phyloP scores from a whole-genome alignment of 208 protist species.

The Trypanosomatidae sp. region DNA sequence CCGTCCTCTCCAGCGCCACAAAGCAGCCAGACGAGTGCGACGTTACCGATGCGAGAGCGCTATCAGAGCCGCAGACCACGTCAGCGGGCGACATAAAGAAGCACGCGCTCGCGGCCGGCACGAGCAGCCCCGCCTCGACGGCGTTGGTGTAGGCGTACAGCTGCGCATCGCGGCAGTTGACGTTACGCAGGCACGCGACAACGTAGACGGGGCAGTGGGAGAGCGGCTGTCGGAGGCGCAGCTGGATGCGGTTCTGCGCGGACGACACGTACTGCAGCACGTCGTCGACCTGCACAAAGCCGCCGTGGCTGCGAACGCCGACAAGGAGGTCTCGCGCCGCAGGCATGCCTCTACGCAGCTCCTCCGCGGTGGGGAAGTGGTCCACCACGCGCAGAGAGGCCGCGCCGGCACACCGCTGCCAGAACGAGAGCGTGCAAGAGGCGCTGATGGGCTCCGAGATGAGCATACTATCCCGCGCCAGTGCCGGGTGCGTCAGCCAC shows the following conservation, averaged over 20 bases:
- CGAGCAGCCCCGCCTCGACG: conserved; percentile 1
- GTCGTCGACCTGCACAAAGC: conserved; percentile 29
- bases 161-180: conserved; percentile 6
- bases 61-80: neutral
- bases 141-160: conserved; percentile 29
- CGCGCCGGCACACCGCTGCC: conserved; percentile 9
- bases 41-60: neutral
- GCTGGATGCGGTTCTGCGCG: conserved; percentile 7
- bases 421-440: conserved; percentile 45
- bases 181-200: conserved; percentile 16
- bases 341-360: neutral
- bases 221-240: conserved; percentile 7
- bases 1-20: conserved; percentile 12
- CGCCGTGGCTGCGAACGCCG: conserved; percentile 10
- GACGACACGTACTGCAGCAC: conserved; percentile 12
- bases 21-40: conserved; percentile 14
- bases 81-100: conserved; percentile 6
- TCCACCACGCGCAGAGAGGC: conserved; percentile 9
- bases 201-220: conserved; percentile 10
- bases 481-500: conserved; percentile 6
- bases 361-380: conserved; percentile 20
- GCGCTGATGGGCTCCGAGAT: conserved; percentile 49
- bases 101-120: conserved; percentile 8
- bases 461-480: conserved; percentile 7
- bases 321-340: conserved; percentile 7